Base-by-base conservation (phyloP, 768 basidiomycete genomes). In the Kwoniella dejecticola region DNA sequence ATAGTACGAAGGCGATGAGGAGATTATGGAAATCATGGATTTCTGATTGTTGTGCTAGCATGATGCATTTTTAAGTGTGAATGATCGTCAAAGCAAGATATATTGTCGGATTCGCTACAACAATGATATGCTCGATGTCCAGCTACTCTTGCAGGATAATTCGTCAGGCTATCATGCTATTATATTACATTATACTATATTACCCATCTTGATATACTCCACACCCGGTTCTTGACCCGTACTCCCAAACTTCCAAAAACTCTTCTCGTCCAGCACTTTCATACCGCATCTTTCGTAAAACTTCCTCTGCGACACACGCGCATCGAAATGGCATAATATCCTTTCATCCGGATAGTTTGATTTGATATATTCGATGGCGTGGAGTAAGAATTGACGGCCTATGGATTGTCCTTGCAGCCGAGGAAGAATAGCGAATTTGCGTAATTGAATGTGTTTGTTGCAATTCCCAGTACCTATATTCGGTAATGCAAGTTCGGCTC, bases 121-220 rank as follows among this genome's bases (percentile, higher is more conserved):
- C n/a, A n/a, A n/a, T n/a, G n/a, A n/a, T n/a, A n/a, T n/a, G n/a
- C n/a, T n/a, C n/a, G n/a, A n/a, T n/a, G n/a, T n/a, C n/a, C n/a
- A n/a, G n/a, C n/a, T n/a, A n/a, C n/a, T n/a, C n/a, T n/a, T n/a
- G n/a, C n/a, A n/a, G n/a, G n/a, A n/a, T 49, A 19, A 15, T 52
- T 27, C 13, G 29, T 50, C 29, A 36, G 2, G 12, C 29, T 40
- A 41, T 17, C 8, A 24, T 13, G 21, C 1, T 2, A n/a, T 17
- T 41, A 36, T 7, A 36, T 13, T 5, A 19, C 12, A 3, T 41
- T 52, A 47, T 21, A 71, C 5, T 7, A 71, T 27, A 29, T 24
- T 53, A 5, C 71, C 71, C 68, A 72, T 69, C 40, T 58, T 41
- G 3, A 70, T 45, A 56, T 70, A 64, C 30, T 63, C 48, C 6